Conservation (phyloP, 345 rosid species). For the Eutrema yunnanense region DNA sequence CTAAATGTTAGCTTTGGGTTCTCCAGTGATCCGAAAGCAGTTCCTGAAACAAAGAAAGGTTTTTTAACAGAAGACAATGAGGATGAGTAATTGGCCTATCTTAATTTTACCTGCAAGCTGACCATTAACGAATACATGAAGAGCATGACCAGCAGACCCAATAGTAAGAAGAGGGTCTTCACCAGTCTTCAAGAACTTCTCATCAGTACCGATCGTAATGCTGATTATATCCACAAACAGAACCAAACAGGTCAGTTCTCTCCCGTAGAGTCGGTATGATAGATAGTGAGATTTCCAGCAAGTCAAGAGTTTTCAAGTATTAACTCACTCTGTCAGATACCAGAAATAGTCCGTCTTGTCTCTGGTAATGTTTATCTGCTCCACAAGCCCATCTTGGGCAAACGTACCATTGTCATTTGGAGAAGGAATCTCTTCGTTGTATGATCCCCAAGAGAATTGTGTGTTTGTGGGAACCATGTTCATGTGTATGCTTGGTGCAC, state of each 20-base stretch:
- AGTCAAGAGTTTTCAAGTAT: constrained; percentile 30
- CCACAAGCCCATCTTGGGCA: constrained; percentile 55
- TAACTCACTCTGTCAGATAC: constrained; percentile 91
- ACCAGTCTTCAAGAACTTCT: constrained; percentile 44
- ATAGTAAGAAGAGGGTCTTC: constrained; percentile 47
- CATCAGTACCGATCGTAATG: constrained; percentile 25
- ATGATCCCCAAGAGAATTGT: constrained; percentile 70
- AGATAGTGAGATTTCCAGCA: constrained; percentile 58
- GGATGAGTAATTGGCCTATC: background rate
- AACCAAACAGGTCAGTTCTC: constrained; percentile 45
- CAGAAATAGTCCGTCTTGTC: constrained; percentile 84
- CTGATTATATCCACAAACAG: constrained; percentile 27
- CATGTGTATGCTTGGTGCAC: constrained; percentile 53
- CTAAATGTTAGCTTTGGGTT: constrained; percentile 62
- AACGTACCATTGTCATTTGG: constrained; percentile 41
- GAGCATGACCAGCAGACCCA: constrained; percentile 63
- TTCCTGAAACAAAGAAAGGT: constrained; percentile 40
- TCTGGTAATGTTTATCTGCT: constrained; percentile 65
- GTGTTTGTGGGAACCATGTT: constrained; percentile 49
- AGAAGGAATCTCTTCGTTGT: constrained; percentile 54
- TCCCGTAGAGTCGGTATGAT: constrained; percentile 48
- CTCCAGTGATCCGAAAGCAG: constrained; percentile 49
- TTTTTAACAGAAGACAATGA: background rate
- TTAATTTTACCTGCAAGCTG: constrained; percentile 50
- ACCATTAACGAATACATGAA: constrained; percentile 68